phyloP scores from a whole-genome alignment of 2,329 filamentous ascomycete species.

The Penicillium sp. region DNA sequence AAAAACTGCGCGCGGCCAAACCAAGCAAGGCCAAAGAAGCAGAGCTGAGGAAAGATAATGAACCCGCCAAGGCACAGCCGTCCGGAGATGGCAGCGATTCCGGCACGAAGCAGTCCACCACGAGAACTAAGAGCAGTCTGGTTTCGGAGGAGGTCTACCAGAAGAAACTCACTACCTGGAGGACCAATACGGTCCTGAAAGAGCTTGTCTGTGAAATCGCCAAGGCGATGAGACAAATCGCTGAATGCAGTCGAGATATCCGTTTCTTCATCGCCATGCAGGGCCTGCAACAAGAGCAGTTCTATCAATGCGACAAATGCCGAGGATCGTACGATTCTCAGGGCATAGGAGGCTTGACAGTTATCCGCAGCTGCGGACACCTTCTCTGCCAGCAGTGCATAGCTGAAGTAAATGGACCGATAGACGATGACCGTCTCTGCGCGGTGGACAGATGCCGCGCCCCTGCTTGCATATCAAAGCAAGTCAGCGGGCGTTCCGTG shows the following conservation, averaged over 20 bases:
- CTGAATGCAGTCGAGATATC: slow-evolving; percentile 20
- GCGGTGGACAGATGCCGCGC: slow-evolving; percentile 38
- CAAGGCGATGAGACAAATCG: slow-evolving; percentile 26
- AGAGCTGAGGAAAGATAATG: neutral
- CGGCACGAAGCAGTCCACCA: neutral
- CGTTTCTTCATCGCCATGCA: slow-evolving; percentile 28
- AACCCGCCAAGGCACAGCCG: neutral
- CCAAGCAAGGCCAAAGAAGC: neutral
- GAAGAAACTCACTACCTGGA: neutral
- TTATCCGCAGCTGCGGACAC: slow-evolving; percentile 57
- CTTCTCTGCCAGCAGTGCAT: slow-evolving; percentile 41
- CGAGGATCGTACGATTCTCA: slow-evolving; percentile 27
- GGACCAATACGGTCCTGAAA: neutral
- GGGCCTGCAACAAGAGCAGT: slow-evolving; percentile 19
- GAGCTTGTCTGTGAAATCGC: slow-evolving; percentile 10
- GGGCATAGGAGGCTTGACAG: slow-evolving; percentile 28
- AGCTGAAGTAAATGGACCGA: neutral
- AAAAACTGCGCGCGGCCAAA: neutral
- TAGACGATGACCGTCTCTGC: neutral
- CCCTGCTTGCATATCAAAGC: slow-evolving; percentile 41
- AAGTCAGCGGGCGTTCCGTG: slow-evolving; percentile 32
- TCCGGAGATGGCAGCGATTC: neutral
- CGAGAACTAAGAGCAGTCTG: neutral
- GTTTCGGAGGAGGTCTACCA: neutral
- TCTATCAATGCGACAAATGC: slow-evolving; percentile 39